Conservation (phyloP, 2,329 filamentous ascomycete genomes). For the Aspergillus piperis region DNA sequence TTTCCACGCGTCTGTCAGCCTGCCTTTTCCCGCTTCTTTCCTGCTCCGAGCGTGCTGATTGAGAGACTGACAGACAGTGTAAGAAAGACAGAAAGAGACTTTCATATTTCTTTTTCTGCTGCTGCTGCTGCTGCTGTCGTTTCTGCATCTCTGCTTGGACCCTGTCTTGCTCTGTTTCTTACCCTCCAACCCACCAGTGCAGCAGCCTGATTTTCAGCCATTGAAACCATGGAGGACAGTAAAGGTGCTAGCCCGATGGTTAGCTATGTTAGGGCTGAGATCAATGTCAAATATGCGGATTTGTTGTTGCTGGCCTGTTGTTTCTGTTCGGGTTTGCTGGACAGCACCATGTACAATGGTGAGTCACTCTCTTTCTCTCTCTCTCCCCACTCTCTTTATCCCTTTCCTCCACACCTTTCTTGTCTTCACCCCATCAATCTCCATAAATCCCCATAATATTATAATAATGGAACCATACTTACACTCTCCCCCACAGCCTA, state of each 20-base stretch:
- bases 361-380: background rate
- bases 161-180: background rate
- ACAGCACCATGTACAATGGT: slow-evolving; percentile 37
- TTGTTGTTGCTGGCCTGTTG: slow-evolving; percentile 31
- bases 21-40: too few species aligned
- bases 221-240: background rate
- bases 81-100: too few species aligned
- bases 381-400: background rate
- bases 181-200: background rate
- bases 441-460: background rate
- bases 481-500: slow-evolving; percentile 34
- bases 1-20: too few species aligned
- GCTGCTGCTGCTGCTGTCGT: too few species aligned
- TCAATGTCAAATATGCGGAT: slow-evolving; percentile 27
- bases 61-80: too few species aligned
- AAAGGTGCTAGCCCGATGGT: slow-evolving; percentile 9
- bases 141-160: too few species aligned
- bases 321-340: slow-evolving; percentile 30
- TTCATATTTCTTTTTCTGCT: too few species aligned
- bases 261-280: slow-evolving; percentile 21
- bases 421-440: background rate
- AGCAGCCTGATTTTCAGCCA: background rate
- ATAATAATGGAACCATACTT: background rate
- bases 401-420: too few species aligned
- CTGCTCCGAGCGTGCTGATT: too few species aligned